Base-by-base conservation (phyloP, 2,329 filamentous ascomycete species). In the Ophiostoma sp. region DNA sequence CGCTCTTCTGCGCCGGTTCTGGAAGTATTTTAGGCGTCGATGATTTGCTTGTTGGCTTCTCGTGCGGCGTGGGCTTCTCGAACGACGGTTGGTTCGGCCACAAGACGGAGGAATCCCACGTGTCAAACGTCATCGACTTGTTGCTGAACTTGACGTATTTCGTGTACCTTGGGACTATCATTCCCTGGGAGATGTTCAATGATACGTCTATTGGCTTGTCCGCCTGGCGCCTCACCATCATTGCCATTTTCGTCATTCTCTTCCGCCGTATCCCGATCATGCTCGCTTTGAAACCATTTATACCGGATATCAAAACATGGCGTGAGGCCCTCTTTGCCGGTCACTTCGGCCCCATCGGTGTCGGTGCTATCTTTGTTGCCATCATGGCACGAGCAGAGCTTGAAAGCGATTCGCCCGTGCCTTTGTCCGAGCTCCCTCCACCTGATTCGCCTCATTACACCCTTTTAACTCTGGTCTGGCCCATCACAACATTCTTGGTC, bases 31-130 rank as follows among this genome's bases (percentile, higher is more conserved):
- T 99, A 61, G 96, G 96, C 69, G 87, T 98, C 78, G 96, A 99
- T 81, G 96, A 99, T 82, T 84, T 99, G 69, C 88, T 99, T 3
- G 93, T 99, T 52, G 96, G 96, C 52, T 99, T 99, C 79, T 91
- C 95, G 17, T 94, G 93, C 72, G 96, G 96, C 73, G 96, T 99
- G n/a, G 96, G 96, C 72, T 99, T 99, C 85, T 98, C 95, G 78
- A 99, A 99, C 82, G 96, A 99, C 80, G 96, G 96, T 77, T 99
- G 96, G 96, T 99, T 99, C 79, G 93, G 93, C 19, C 93, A 98
- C 80, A 98, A 98, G 86, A 99, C 96, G 0, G 96, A 99, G 80
- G 96, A 99, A 82, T 95, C 96, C 0, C 96, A 98, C 81, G 96
- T 99, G 11, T 98, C 95, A 81, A 98, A 99, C 89, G 96, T 99